Base-by-base conservation (phyloP, 441 rosid species). In the Kokia cookei region DNA sequence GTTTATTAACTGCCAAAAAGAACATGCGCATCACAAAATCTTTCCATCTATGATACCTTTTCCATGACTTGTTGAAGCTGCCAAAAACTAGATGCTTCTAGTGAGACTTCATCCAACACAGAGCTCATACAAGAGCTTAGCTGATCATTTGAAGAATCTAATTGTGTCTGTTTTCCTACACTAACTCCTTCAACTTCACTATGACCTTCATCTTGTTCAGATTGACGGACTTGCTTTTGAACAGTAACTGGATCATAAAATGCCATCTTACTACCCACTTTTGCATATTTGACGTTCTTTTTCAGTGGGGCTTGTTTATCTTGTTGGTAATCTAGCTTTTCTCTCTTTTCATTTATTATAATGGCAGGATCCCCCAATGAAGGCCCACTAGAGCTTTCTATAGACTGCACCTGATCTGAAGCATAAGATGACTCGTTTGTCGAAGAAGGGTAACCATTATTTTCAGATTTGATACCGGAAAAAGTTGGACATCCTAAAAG, bases 51-150 rank as follows among this genome's bases (percentile, higher is more conserved):
- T 11, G 48, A 17, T 82, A 94, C 96, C 97, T 87, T 89, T 79
- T 90, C 93, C 81, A 80, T 86, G 74, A 89, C 92, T 75, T 84
- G 92, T 74, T 89, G 97, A 76, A 94, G 97, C 78, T 94, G 98
- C 65, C 85, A 82, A 81, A 90, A 92, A 84, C 98, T 89, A 69
- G 88, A 85, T 72, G 91, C 93, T 74, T 94, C 91, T 53, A 85
- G 77, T 43, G 97, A 92, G 82, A 86, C 80, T 79, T 85, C 98
- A 84, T 89, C 85, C 77, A 84, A 80, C 57, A 82, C 82, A 80
- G 92, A 86, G 78, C 92, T 89, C 83, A 78, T 71, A 76, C 83
- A 83, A 74, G 93, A 88, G 85, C 86, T 87, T 71, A 82, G 93
- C 75, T 78, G 93, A 45, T 24, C 83, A 76, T 83, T 82, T 71